Evolutionary conservation across 73 alveolate species (phyloP).

Genomic region (Loxodes magnus): DNA sequence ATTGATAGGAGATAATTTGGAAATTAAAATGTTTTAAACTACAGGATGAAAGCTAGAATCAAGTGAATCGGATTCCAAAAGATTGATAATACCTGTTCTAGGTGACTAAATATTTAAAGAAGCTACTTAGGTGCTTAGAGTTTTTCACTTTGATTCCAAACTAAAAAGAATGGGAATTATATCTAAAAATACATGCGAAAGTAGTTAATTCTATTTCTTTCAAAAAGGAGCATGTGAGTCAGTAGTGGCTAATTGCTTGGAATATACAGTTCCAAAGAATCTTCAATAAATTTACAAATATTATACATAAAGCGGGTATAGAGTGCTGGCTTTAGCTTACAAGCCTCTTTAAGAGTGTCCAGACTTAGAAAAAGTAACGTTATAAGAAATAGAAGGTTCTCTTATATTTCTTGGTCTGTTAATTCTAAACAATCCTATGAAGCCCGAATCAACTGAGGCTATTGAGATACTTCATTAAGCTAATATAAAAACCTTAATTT

Average conservation of each 20-base stretch:
- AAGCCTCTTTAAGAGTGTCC: conserved; percentile 7
- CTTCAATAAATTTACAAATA: conserved; percentile 39
- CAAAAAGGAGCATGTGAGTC: too few relatives aligned
- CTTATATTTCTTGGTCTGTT: conserved; percentile 54
- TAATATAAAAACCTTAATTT: conserved; percentile 37
- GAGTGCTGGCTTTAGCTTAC: conserved; percentile 63
- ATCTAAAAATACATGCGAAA: too few relatives aligned
- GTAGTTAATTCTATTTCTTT: too few relatives aligned
- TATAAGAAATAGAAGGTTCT: conserved; percentile 38
- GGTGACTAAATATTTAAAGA: too few relatives aligned
- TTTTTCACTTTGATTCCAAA: too few relatives aligned
- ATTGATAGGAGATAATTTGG: conserved; percentile 92
- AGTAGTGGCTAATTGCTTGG: too few relatives aligned
- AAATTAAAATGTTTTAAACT: conserved; percentile 86
- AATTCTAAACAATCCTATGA: conserved; percentile 57
- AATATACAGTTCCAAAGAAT: conserved; percentile 40
- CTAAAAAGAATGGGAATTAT: too few relatives aligned
- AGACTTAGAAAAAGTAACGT: conserved; percentile 7
- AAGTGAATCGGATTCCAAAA: too few relatives aligned
- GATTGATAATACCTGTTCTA: too few relatives aligned
- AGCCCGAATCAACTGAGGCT: conserved; percentile 43
- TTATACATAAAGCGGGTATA: conserved; percentile 51
- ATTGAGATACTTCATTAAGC: conserved; percentile 26
- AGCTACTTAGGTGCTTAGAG: too few relatives aligned
- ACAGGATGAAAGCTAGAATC: conserved; percentile 67